phyloP scores from a whole-genome alignment of 768 basidiomycete species.

The Rhodotorula babjevae region DNA sequence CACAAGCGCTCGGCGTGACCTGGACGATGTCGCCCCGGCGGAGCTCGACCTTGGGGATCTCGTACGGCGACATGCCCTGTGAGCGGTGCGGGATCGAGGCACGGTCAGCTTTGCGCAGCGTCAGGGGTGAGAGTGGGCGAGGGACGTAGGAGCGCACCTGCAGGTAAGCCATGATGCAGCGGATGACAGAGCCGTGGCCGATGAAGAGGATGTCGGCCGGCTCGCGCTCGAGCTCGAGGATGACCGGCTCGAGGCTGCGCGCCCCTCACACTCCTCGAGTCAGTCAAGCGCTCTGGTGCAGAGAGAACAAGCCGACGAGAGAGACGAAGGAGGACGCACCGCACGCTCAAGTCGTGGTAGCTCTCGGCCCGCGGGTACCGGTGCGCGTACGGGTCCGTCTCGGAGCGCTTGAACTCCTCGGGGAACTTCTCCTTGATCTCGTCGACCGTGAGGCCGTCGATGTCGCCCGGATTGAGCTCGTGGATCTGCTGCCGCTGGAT shows the following conservation, averaged over 20 bases:
- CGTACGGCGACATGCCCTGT: slow-evolving; percentile 78
- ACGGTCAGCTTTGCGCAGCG: slow-evolving; percentile 20
- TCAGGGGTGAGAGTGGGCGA: no score
- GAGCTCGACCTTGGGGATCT: slow-evolving; percentile 96
- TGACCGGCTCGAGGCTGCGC: slow-evolving; percentile 41
- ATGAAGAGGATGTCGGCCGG: slow-evolving; percentile 93
- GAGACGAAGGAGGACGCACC: slow-evolving; percentile 10
- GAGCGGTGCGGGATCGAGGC: slow-evolving; percentile 18
- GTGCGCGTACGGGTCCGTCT: slow-evolving; percentile 73
- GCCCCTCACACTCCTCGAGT: no score
- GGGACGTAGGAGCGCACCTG: slow-evolving; percentile 42
- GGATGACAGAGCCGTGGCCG: slow-evolving; percentile 71
- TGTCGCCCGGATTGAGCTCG: slow-evolving; percentile 88
- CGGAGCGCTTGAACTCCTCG: slow-evolving; percentile 87
- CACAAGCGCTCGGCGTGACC: slow-evolving; percentile 43
- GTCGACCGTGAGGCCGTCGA: slow-evolving; percentile 86
- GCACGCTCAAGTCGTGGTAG: slow-evolving; percentile 75
- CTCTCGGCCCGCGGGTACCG: slow-evolving; percentile 59
- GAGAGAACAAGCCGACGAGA: no score
- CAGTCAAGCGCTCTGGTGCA: not conserved
- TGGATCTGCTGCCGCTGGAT: slow-evolving; percentile 94
- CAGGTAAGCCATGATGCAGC: slow-evolving; percentile 62
- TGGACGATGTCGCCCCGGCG: slow-evolving; percentile 95
- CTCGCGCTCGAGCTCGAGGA: slow-evolving; percentile 90
- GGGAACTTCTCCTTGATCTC: slow-evolving; percentile 86